Conservation (phyloP, 495 filamentous ascomycete species). For the Penicillium bovifimosum region DNA sequence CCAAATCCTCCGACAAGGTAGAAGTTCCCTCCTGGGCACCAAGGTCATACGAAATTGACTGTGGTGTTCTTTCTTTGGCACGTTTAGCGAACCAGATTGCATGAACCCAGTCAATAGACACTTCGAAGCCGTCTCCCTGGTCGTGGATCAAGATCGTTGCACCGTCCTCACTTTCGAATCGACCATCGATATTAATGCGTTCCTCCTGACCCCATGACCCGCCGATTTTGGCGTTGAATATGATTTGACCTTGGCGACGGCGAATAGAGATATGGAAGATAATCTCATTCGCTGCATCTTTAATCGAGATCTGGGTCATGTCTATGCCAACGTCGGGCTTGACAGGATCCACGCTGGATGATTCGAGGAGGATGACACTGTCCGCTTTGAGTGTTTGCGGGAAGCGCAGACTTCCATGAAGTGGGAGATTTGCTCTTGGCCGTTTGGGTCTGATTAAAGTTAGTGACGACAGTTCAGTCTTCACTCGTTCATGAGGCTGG, state of each 20-base stretch:
- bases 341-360: not conserved
- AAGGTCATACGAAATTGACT: not conserved
- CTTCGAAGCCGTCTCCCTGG: slow-evolving; percentile 7
- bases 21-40: not conserved
- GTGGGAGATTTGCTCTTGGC: slow-evolving; percentile 1
- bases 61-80: not conserved
- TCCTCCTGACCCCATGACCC: slow-evolving; percentile 5
- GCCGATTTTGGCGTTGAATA: slow-evolving; percentile 4
- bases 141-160: slow-evolving; percentile 7
- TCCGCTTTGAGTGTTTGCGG: slow-evolving; percentile 2
- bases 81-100: slow-evolving; percentile 7
- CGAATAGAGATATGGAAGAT: slow-evolving; percentile 9
- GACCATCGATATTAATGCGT: not conserved
- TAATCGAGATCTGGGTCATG: slow-evolving; percentile 1
- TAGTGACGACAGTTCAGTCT: not conserved
- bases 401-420: slow-evolving; percentile 1
- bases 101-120: slow-evolving; percentile 7
- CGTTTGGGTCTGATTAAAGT: not conserved
- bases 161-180: slow-evolving; percentile 1
- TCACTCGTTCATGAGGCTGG: not conserved
- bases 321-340: not conserved
- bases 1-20: not conserved
- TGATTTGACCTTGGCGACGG: not conserved
- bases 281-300: not conserved
- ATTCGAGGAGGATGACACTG: slow-evolving; percentile 9